phyloP scores from a whole-genome alignment of 2,329 filamentous ascomycete species.

The Thermothelomyces thermophilus region DNA sequence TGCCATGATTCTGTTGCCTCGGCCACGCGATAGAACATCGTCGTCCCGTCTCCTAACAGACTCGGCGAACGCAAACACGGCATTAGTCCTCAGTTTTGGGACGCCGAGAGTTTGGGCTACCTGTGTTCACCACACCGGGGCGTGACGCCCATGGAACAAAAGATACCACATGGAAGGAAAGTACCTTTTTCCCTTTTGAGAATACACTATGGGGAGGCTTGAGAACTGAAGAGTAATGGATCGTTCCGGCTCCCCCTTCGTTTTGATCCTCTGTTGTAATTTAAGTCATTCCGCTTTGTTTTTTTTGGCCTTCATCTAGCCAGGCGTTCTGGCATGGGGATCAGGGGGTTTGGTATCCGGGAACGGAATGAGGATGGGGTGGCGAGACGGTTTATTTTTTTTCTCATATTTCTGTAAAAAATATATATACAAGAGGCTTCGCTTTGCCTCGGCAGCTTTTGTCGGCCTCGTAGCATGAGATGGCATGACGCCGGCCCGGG shows the following conservation, averaged over 20 bases:
- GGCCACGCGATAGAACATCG: too few species aligned
- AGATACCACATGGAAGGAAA: background rate
- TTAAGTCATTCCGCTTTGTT: background rate
- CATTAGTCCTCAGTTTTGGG: too few species aligned
- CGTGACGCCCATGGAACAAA: too few species aligned
- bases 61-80: too few species aligned
- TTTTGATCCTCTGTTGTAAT: slow-evolving; percentile 1
- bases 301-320: slow-evolving; percentile 11
- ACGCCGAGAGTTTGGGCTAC: too few species aligned
- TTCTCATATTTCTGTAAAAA: too few species aligned
- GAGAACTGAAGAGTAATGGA: background rate
- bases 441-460: background rate
- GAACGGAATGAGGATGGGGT: background rate
- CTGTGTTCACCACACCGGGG: too few species aligned
- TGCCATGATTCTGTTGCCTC: too few species aligned
- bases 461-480: background rate
- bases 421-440: background rate
- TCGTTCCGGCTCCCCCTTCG: background rate
- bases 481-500: background rate
- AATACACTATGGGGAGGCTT: background rate
- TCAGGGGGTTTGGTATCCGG: background rate
- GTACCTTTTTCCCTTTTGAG: background rate
- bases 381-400: too few species aligned
- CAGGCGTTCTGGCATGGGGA: slow-evolving; percentile 18
- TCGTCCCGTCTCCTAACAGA: too few species aligned